Conservation (phyloP, 768 basidiomycete species). For the Tulasnella sp. region DNA sequence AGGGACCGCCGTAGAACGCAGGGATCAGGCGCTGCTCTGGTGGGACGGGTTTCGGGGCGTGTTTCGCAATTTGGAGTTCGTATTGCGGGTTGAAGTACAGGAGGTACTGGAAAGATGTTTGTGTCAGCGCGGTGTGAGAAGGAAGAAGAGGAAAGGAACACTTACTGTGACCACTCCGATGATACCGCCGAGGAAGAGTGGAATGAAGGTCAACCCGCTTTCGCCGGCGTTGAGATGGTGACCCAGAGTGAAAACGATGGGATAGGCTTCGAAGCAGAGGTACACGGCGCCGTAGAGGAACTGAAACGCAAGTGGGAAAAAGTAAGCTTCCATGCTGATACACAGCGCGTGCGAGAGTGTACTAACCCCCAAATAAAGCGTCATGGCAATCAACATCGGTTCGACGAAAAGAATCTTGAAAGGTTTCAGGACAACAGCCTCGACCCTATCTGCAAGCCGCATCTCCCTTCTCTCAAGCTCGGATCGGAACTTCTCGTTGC, state of each 20-base stretch:
- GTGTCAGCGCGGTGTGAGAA: background rate
- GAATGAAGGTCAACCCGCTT: slow-evolving; percentile 21
- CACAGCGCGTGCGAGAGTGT: background rate
- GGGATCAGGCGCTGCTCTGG: slow-evolving; percentile 21
- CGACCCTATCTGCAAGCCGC: background rate
- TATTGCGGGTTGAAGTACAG: slow-evolving; percentile 27
- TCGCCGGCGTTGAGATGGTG: slow-evolving; percentile 24
- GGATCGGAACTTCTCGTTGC: slow-evolving; percentile 8
- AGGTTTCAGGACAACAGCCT: slow-evolving; percentile 6
- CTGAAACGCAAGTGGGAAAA: slow-evolving; percentile 9
- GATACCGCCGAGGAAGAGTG: slow-evolving; percentile 19
- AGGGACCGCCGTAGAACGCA: slow-evolving; percentile 11
- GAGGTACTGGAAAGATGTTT: slow-evolving; percentile 21
- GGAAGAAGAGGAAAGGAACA: slow-evolving; percentile 15
- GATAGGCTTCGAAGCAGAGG: slow-evolving; percentile 24
- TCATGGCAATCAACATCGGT: slow-evolving; percentile 22
- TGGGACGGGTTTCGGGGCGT: slow-evolving; percentile 20
- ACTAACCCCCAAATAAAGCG: slow-evolving; percentile 26
- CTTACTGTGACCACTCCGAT: slow-evolving; percentile 22
- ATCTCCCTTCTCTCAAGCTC: slow-evolving; percentile 7
- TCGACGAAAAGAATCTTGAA: slow-evolving; percentile 15
- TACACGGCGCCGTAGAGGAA: slow-evolving; percentile 23
- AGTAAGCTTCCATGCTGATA: background rate
- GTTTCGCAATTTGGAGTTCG: slow-evolving; percentile 18
- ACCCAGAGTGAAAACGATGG: slow-evolving; percentile 21